Evolutionary conservation across 129 eudicot species (phyloP).

Genomic region (Daucus carota): DNA sequence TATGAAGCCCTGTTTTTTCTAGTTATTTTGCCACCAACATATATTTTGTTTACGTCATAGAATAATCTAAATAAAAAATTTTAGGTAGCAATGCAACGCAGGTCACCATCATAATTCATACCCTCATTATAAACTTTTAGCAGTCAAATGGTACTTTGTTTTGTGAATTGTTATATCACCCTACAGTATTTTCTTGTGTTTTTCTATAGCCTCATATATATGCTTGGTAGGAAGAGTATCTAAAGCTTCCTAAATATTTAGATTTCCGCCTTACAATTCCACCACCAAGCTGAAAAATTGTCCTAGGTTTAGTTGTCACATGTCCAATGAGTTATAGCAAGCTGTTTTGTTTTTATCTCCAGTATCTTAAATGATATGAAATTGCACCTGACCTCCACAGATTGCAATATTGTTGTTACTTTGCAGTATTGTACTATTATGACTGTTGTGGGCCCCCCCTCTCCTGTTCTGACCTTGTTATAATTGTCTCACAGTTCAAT

Average conservation of each 20-base stretch:
- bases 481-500: constrained; percentile 7
- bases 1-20: neutral
- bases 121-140: too few species aligned
- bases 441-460: neutral
- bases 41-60: neutral
- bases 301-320: neutral
- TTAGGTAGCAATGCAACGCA: neutral
- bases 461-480: neutral
- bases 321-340: neutral
- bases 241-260: neutral
- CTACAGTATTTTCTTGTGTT: neutral
- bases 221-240: neutral
- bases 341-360: neutral
- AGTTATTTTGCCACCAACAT: neutral
- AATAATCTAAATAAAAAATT: neutral
- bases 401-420: neutral
- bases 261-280: neutral
- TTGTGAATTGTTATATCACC: neutral
- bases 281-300: neutral
- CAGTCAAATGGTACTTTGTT: neutral
- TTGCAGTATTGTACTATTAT: neutral
- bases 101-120: too few species aligned
- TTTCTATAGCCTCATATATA: neutral
- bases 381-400: neutral
- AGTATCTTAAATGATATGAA: neutral